Evolutionary conservation across 2,329 filamentous ascomycete species (phyloP), one percentile per base, ranked within the genome.

Genomic region (Alternaria dauci): DNA sequence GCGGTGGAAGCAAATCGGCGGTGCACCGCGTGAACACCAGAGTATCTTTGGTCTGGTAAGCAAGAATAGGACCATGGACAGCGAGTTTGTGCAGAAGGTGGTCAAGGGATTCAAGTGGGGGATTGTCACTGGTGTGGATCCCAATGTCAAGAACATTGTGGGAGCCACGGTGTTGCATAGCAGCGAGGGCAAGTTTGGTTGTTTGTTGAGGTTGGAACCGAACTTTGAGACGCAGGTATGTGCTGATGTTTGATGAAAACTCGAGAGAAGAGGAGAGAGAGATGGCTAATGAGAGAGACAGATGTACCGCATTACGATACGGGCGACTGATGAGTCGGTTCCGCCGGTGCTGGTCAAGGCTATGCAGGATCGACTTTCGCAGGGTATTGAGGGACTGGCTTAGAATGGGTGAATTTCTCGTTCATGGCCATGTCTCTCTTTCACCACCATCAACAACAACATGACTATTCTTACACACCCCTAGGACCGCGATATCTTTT

Each of bases 1-100:
- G 84, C 86, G 96, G 52, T 99, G 95, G 95, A 96, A 97, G 84
- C 95, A 99, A 81, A 98, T 99, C 71, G 95, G 95, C 12, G 93
- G 91, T 5, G 88, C 88, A 2, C 90, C 94, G 1, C 87, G 96
- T 30, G 96, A 99, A 79, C 89, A 92, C 0, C 95, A 99, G 77
- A 87, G 87, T 48, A 93, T 98, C 32, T 96, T 99, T 78, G 88
- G 89, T 0, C 77, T 94, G 1, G 85, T 84, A 28, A 84, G 80
- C 65, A 84, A 86, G 56, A 84, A 83, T 16, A 83, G 84, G 12
- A 89, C 90, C 65, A 87, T 96, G 63, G 91, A 85, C 61, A 87
- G 91, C 59, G 80, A 82, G 2, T 93, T 92, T 68, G 90, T 96
- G 44, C 83, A 89, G 51, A 87, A 85, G 67, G 87, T 90, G 3